phyloP scores from a whole-genome alignment of 2,329 filamentous ascomycete genomes.

The Ophiocordyceps camponoti-saundersi region DNA sequence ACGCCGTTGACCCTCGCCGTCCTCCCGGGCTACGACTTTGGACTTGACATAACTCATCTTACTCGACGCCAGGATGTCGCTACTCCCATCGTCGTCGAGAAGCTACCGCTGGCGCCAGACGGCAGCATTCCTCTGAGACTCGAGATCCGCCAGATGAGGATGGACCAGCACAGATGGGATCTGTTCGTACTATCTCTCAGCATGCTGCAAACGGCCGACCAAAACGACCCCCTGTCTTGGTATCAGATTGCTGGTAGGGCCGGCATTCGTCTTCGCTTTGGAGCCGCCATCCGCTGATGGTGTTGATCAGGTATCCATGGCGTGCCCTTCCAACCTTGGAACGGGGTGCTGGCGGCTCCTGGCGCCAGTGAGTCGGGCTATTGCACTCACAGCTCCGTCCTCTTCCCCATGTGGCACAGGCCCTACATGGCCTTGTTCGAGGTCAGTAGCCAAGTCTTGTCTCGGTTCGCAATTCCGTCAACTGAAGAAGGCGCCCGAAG shows the following conservation, averaged over 20 bases:
- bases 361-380: constrained; percentile 48
- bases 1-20: constrained; percentile 3
- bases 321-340: constrained; percentile 44
- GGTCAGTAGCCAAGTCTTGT: constrained; percentile 14
- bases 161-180: constrained; percentile 52
- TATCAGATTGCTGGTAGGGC: constrained; percentile 59
- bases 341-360: constrained; percentile 27
- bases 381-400: constrained; percentile 56
- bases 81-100: constrained; percentile 23
- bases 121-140: constrained; percentile 30
- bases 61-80: constrained; percentile 21
- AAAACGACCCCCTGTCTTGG: constrained; percentile 49
- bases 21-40: constrained; percentile 30
- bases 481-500: constrained; percentile 9
- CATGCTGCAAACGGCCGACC: constrained; percentile 51
- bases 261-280: neutral
- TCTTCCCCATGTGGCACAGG: constrained; percentile 74
- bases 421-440: constrained; percentile 54
- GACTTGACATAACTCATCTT: constrained; percentile 22
- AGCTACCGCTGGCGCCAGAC: constrained; percentile 20
- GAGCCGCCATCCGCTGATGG: neutral
- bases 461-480: neutral
- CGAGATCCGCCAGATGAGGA: constrained; percentile 51
- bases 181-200: constrained; percentile 60
- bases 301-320: constrained; percentile 54